Conservation (phyloP, 129 eudicot species). For the Heracleum sosnowskyi region DNA sequence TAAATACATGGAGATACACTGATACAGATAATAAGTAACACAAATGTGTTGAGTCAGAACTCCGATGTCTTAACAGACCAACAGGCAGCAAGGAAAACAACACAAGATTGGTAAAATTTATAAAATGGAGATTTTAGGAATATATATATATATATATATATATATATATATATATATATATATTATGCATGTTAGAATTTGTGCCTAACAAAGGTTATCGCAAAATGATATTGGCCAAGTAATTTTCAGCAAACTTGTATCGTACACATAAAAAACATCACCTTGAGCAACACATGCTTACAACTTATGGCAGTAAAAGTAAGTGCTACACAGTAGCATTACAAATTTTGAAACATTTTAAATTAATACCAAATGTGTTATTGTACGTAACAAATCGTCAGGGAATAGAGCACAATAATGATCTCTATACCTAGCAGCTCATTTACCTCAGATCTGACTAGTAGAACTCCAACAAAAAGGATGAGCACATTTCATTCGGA, state of each 20-base stretch:
- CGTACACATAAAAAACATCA: not conserved
- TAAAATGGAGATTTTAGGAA: not conserved
- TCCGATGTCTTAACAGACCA: not conserved
- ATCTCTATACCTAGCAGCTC: conserved; percentile 4
- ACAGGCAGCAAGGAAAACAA: not conserved
- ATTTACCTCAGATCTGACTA: not conserved
- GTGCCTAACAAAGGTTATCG: not conserved
- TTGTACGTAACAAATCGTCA: not conserved
- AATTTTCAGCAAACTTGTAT: not conserved
- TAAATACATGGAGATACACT: too few species aligned
- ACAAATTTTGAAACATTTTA: not conserved
- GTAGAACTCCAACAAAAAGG: not conserved
- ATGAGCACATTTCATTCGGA: not conserved
- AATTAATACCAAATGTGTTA: not conserved
- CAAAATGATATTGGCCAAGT: not conserved
- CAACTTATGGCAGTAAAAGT: not conserved
- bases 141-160: too few species aligned
- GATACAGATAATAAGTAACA: not conserved
- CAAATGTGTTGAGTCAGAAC: not conserved
- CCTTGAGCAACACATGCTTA: not conserved
- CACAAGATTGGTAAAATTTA: not conserved
- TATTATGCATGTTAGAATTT: not conserved
- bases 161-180: too few species aligned
- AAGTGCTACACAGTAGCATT: not conserved
- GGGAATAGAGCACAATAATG: not conserved